Evolutionary conservation across 73 alveolate species (phyloP), one percentile per base, ranked within the genome.

Genomic region (Paraurostyla sp.): DNA sequence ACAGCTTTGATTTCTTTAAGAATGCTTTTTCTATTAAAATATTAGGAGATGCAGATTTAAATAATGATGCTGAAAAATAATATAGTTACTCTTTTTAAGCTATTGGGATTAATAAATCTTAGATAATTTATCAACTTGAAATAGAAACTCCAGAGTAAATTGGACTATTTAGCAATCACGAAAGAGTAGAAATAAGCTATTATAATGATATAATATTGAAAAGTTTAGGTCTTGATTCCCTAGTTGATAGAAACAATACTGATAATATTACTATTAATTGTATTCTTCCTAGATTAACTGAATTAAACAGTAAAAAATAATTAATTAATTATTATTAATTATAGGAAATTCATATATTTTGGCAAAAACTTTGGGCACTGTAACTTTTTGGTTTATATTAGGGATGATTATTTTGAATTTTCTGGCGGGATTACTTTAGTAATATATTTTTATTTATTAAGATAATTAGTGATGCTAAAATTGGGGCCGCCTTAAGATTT

Each of bases 31-130:
- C n/a, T n/a, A 29, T 60, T 7, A 60, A 50, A 27, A 60, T 60
- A 60, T 11, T 29, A 6, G 78, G 78, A 27, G 78, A 60, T 60
- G 78, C 78, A 13, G 78, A 18, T 9, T 60, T 60, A 29, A 25
- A 60, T 29, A 50, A 60, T 60, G 78, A 60, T 33, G 25, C 45
- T 9, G 9, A 60, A 29, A 60, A 29, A 9, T 45, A 60, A 29
- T 45, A 60, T 32, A 50, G 78, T 11, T 60, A 29, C 50, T 11
- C 22, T 50, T 60, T 29, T 60, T 11, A 9, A 33, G 25, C 32
- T 27, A 4, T 60, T 9, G 7, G 9, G 40, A 9, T 60, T 29
- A 60, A 60, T 60, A 9, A 33, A 25, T 9, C 78, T 9, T 3
- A 25, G 3, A 60, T 60, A 29, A 50, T 29, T 30, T 25, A 29